These are phyloP conservation scores for Paraleonurus japonicus DNA, from an alignment of 257 asterid species.

Conservation along the genomic window DNA sequence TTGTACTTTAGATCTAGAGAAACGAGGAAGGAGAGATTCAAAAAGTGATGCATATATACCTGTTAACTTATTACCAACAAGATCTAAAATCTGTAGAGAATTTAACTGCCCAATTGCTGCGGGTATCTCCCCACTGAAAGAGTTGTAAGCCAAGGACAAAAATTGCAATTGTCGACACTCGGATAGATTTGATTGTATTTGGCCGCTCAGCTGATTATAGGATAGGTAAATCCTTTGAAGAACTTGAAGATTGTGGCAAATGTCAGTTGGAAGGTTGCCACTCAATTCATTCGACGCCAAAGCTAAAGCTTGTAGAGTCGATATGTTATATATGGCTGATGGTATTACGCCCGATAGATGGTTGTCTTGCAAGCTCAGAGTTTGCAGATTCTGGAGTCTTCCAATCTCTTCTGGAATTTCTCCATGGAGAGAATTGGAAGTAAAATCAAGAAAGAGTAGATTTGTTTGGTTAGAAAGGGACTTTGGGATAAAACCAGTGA, in stretches of 20 bases:
- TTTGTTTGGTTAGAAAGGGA: neutral
- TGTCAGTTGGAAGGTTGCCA: slow-evolving; percentile 5
- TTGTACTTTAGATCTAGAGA: no score
- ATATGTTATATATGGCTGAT: neutral
- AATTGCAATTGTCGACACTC: neutral
- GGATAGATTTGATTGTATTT: neutral
- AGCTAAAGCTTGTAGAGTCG: neutral
- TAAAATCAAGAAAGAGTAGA: neutral
- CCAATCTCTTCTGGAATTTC: neutral
- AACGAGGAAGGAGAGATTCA: no score
- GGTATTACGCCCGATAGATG: neutral
- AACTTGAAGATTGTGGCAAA: neutral
- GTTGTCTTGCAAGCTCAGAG: neutral
- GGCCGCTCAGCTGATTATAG: neutral
- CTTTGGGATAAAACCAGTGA: neutral
- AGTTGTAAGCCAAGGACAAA: neutral
- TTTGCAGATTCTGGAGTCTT: neutral
- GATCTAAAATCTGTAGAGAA: neutral
- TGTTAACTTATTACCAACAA: neutral
- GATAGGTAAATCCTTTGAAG: neutral
- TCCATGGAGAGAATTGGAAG: neutral
- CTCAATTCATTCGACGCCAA: neutral
- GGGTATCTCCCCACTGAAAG: slow-evolving; percentile 12
- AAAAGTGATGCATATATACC: neutral
- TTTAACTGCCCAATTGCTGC: neutral